A percentile compares a stretch with the other conserved stretches of the same genome.
Evolutionary conservation across 208 protist species (phyloP).

Genomic region (Strigomonas galati): DNA sequence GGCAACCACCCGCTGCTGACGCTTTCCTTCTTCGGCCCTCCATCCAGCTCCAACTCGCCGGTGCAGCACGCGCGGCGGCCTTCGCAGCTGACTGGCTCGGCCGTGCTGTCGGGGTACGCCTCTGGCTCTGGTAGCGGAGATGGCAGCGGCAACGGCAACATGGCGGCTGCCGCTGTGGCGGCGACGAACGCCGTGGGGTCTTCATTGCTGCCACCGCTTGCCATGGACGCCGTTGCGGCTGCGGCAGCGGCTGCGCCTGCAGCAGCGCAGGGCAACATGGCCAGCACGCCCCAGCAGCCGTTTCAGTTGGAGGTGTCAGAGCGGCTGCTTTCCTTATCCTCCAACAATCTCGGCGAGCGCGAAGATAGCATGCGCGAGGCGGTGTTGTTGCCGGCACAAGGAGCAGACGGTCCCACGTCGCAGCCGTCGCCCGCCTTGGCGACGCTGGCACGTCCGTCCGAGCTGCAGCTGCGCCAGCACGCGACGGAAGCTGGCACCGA

Average conservation of each 20-base stretch:
- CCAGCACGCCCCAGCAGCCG: no score
- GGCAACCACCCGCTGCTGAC: not conserved
- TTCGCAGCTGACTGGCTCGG: not conserved
- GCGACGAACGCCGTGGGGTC: no score
- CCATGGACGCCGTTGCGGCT: no score
- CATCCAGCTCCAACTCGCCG: constrained; percentile 13
- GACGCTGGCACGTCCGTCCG: not conserved
- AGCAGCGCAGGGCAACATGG: no score
- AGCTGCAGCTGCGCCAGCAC: not conserved
- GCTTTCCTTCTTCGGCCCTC: not conserved
- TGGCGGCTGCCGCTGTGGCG: no score
- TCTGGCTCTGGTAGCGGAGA: not conserved
- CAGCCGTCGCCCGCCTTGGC: not conserved
- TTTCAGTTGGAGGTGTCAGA: not conserved
- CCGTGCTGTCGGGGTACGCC: not conserved
- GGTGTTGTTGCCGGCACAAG: no score
- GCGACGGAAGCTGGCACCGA: not conserved
- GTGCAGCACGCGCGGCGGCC: not conserved
- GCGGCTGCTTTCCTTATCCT: not conserved
- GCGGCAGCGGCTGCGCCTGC: no score
- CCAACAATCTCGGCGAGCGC: not conserved
- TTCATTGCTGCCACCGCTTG: no score
- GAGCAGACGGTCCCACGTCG: no score
- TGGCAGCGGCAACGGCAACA: not conserved
- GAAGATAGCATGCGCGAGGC: not conserved